These are phyloP conservation scores for Eimeria mitis DNA, from an alignment of 169 alveolate genomes.

Conservation along the genomic window DNA sequence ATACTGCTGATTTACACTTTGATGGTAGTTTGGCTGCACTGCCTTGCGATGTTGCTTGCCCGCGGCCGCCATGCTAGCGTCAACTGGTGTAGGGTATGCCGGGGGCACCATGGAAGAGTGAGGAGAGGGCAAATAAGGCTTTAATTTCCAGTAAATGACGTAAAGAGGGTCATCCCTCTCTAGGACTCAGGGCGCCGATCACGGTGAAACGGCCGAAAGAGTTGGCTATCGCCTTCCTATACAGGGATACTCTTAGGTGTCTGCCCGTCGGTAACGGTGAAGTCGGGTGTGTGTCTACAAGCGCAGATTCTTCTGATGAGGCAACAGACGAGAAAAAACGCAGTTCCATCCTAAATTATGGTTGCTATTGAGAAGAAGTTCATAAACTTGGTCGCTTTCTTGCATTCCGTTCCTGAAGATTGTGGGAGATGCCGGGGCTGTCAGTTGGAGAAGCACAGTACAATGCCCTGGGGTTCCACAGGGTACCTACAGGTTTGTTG, in stretches of 20 bases:
- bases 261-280: constrained; percentile 7
- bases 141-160: not conserved
- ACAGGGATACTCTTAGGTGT: constrained; percentile 4
- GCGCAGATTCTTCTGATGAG: not conserved
- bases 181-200: not conserved
- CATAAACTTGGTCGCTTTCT: not conserved
- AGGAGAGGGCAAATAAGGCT: constrained; percentile 13
- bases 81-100: constrained; percentile 46
- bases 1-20: constrained; percentile 19
- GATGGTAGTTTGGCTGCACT: constrained; percentile 16
- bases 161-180: constrained; percentile 58
- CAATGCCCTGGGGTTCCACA: too few species aligned
- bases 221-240: constrained; percentile 40
- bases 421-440: constrained; percentile 41
- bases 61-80: constrained; percentile 65
- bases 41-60: constrained; percentile 55
- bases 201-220: constrained; percentile 12
- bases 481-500: too few species aligned
- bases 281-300: not conserved
- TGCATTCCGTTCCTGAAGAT: not conserved
- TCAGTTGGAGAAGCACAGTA: constrained; percentile 20
- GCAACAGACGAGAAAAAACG: constrained; percentile 10
- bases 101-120: constrained; percentile 65
- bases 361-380: not conserved
- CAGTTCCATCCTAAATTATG: not conserved